phyloP scores from a whole-genome alignment of 1,284 basidiomycete genomes.

The Apiotrichum brassicae region DNA sequence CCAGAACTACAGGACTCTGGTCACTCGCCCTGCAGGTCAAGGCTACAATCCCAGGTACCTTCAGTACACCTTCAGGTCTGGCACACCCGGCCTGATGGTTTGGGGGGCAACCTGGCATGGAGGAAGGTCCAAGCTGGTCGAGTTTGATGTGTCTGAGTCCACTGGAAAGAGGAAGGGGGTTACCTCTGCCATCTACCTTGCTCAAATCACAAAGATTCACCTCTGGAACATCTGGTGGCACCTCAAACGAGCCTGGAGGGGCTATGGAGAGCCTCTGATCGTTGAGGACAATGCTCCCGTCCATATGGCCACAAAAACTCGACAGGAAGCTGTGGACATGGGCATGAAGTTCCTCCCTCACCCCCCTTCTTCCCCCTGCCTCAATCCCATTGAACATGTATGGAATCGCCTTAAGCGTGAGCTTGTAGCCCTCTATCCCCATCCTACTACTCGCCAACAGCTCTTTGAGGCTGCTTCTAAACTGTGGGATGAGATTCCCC shows the following conservation, averaged over 20 bases:
- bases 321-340: not conserved
- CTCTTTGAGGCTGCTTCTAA: not conserved
- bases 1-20: no score
- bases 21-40: no score
- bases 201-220: conserved; percentile 1
- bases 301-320: not conserved
- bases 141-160: conserved; percentile 1
- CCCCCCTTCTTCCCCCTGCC: not conserved
- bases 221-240: not conserved
- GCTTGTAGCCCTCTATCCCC: not conserved
- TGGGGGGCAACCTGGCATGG: conserved; percentile 12
- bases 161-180: conserved; percentile 5
- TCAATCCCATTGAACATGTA: conserved; percentile 3
- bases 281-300: not conserved
- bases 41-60: no score
- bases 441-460: not conserved
- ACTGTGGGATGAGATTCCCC: not conserved
- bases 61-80: not conserved
- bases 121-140: conserved; percentile 5
- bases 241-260: no score
- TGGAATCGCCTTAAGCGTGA: not conserved
- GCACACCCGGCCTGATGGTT: not conserved
- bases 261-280: not conserved
- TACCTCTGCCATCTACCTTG: conserved; percentile 7
- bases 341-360: not conserved